Evolutionary conservation across 2,329 filamentous ascomycete species (phyloP).

Genomic region (Sporothrix pallida): DNA sequence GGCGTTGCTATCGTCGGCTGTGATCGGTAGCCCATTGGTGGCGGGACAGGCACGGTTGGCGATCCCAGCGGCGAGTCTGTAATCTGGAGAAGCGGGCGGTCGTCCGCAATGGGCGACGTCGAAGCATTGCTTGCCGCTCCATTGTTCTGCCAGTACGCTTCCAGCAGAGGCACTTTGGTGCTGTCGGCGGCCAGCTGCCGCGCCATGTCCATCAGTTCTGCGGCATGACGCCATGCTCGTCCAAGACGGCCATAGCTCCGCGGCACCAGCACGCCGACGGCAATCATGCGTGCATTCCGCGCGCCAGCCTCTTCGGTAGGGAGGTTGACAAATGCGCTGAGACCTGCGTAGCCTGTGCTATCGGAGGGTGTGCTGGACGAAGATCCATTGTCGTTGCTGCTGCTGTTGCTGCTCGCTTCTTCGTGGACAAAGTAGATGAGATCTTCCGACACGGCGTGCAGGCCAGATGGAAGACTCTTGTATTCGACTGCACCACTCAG

Average conservation of each 20-base stretch:
- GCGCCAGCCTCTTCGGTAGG: constrained; percentile 76
- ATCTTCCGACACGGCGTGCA: constrained; percentile 87
- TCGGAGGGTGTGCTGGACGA: not conserved
- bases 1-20: constrained; percentile 7
- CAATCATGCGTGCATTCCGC: constrained; percentile 89
- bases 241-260: constrained; percentile 84
- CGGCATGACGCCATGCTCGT: constrained; percentile 86
- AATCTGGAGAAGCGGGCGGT: constrained; percentile 45
- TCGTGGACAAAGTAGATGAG: constrained; percentile 93
- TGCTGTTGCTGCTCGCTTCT: constrained; percentile 45
- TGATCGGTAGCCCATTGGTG: constrained; percentile 49
- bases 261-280: constrained; percentile 86
- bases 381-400: constrained; percentile 39
- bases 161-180: constrained; percentile 66
- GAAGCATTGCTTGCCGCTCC: constrained; percentile 42
- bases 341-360: constrained; percentile 71
- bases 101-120: constrained; percentile 40
- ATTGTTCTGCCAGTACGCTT: constrained; percentile 79
- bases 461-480: constrained; percentile 90
- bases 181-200: constrained; percentile 70
- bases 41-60: constrained; percentile 46
- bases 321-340: constrained; percentile 89
- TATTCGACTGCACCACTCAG: constrained; percentile 92
- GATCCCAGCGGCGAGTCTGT: constrained; percentile 60
- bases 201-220: constrained; percentile 75